Conservation (phyloP, 1,284 basidiomycete species). For the Apiotrichum veenhuisii region DNA sequence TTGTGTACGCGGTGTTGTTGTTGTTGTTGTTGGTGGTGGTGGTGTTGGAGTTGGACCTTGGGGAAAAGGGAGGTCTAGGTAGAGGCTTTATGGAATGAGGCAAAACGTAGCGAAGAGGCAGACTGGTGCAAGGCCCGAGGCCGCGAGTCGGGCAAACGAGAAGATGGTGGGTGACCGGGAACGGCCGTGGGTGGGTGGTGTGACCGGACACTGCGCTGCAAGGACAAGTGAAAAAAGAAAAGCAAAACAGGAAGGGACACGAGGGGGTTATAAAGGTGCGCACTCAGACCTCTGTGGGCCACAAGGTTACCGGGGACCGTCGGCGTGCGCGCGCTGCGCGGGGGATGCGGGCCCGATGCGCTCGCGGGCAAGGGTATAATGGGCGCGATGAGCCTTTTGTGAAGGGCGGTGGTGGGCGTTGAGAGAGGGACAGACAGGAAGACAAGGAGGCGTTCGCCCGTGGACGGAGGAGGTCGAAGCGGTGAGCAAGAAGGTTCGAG, state of each 20-base stretch:
- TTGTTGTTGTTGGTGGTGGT: neutral
- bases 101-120: conserved; percentile 1
- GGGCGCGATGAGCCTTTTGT: no score
- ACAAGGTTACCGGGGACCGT: neutral
- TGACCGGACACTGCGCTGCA: neutral
- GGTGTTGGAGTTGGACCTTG: neutral
- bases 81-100: conserved; percentile 2
- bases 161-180: neutral
- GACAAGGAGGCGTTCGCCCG: no score
- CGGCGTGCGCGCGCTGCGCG: neutral
- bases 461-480: neutral
- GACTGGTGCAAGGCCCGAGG: conserved; percentile 1
- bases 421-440: no score
- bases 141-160: conserved; percentile 1
- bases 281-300: neutral
- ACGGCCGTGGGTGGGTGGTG: neutral
- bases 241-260: neutral
- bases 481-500: neutral
- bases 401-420: no score
- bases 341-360: neutral
- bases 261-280: neutral
- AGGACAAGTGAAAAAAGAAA: neutral
- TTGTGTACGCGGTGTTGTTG: neutral
- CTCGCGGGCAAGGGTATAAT: no score
- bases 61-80: neutral